Conservation (phyloP, 2,329 filamentous ascomycete species). For the Hypoxylon sp. region DNA sequence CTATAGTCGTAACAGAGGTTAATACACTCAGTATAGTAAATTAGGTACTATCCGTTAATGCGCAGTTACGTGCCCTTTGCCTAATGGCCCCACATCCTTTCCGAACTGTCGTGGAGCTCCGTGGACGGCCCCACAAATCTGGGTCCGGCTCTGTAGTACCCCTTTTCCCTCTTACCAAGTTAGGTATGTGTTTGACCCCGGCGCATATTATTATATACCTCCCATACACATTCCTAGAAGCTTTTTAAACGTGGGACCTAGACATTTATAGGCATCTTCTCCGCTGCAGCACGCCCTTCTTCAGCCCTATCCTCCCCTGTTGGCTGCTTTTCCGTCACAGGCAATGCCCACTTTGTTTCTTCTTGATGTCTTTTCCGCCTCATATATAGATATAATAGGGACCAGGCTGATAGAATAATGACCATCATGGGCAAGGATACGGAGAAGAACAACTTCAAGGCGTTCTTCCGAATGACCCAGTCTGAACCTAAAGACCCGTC, state of each 20-base stretch:
- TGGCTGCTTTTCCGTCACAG: constrained; percentile 9
- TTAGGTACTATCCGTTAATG: background rate
- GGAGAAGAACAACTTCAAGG: constrained; percentile 35
- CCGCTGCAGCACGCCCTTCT: background rate
- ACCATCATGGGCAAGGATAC: constrained; percentile 41
- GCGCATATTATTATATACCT: background rate
- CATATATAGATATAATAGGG: constrained; percentile 29
- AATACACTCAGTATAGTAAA: background rate
- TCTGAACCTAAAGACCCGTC: constrained; percentile 32
- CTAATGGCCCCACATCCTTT: background rate
- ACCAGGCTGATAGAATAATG: constrained; percentile 34
- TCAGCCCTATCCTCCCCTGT: background rate
- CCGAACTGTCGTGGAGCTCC: background rate
- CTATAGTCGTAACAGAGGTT: background rate
- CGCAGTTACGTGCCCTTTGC: constrained; percentile 3
- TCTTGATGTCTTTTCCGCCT: constrained; percentile 29
- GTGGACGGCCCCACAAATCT: constrained; percentile 17
- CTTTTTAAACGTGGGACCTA: too few species aligned
- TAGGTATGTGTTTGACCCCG: background rate
- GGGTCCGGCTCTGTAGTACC: background rate
- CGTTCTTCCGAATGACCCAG: constrained; percentile 29
- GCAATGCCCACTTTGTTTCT: constrained; percentile 4
- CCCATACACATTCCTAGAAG: background rate
- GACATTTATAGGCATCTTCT: background rate
- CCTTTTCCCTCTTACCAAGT: too few species aligned